phyloP scores from a whole-genome alignment of 257 asterid genomes.

The Penstemon barbatus region DNA sequence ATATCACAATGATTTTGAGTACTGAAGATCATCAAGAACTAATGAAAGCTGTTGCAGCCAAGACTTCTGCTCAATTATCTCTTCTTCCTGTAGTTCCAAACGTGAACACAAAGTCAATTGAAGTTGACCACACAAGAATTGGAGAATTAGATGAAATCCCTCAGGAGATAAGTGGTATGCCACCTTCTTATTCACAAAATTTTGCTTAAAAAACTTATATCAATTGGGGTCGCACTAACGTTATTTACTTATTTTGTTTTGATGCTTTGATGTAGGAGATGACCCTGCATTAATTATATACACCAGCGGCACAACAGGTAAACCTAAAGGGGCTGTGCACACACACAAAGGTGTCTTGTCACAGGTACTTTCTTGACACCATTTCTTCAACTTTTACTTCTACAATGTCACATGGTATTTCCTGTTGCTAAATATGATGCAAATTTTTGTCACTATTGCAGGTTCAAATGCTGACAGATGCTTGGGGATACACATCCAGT shows the following conservation, averaged over 20 bases:
- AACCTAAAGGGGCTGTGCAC: conserved; percentile 98
- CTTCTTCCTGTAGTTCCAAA: conserved; percentile 65
- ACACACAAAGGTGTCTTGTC: conserved; percentile 86
- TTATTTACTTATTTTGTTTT: conserved; percentile 20
- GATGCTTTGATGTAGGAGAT: conserved; percentile 50
- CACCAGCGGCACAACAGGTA: conserved; percentile 98
- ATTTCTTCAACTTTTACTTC: neutral
- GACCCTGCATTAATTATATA: conserved; percentile 86
- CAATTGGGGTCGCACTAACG: conserved; percentile 1
- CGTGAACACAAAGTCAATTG: conserved; percentile 31
- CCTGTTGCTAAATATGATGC: neutral
- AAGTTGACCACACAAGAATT: conserved; percentile 29
- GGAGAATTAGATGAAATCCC: conserved; percentile 37
- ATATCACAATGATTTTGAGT: conserved; percentile 73
- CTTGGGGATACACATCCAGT: conserved; percentile 72
- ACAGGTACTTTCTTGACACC: conserved; percentile 57
- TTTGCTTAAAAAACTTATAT: conserved; percentile 18
- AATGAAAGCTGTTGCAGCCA: conserved; percentile 74
- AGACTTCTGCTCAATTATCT: conserved; percentile 72
- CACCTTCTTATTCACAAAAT: conserved; percentile 12
- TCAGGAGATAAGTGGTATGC: conserved; percentile 50
- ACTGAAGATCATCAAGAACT: conserved; percentile 89
- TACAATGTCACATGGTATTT: neutral
- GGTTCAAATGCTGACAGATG: conserved; percentile 77
- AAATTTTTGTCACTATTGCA: conserved; percentile 34